Evolutionary conservation across 306 rosid species (phyloP).

Genomic region (Rosa multiflora): DNA sequence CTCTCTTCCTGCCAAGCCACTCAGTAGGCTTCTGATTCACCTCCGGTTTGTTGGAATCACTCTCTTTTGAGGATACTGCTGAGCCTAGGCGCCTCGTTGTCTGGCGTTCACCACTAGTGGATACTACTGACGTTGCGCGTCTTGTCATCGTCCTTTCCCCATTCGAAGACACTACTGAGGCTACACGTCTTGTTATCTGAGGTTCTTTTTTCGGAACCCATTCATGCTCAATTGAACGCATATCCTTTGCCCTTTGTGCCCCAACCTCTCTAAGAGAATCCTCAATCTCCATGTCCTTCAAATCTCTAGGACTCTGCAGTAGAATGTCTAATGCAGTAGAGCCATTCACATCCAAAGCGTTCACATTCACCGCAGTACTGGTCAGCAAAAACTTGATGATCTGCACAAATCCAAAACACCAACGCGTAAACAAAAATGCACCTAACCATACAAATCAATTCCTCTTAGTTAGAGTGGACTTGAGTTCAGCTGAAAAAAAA

Average conservation of each 20-base stretch:
- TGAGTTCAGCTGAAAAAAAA: too few species aligned
- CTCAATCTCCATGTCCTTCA: slow-evolving; percentile 26
- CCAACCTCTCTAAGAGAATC: slow-evolving; percentile 20
- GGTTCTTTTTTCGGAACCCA: slow-evolving; percentile 5
- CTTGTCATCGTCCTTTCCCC: not conserved
- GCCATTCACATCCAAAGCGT: slow-evolving; percentile 22
- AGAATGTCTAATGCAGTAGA: slow-evolving; percentile 34
- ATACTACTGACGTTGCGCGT: not conserved
- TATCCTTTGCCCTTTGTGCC: slow-evolving; percentile 19
- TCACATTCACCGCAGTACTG: slow-evolving; percentile 19
- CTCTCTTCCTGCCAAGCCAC: slow-evolving; percentile 31
- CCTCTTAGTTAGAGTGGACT: too few species aligned
- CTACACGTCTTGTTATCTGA: not conserved
- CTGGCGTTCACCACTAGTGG: not conserved
- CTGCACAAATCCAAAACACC: slow-evolving; percentile 21
- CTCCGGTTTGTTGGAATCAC: not conserved
- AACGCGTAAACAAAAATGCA: too few species aligned
- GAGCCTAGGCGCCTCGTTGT: slow-evolving; percentile 7
- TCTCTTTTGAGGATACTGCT: not conserved
- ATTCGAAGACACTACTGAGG: not conserved
- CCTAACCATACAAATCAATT: too few species aligned
- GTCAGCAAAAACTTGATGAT: slow-evolving; percentile 15
- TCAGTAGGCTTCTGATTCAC: slow-evolving; percentile 4
- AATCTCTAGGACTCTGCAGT: slow-evolving; percentile 28
- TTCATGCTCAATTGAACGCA: slow-evolving; percentile 16